Percentiles rank a stretch among this genome's conserved stretches.
phyloP scores from a whole-genome alignment of 2,329 filamentous ascomycete species.

The Seiridium cupressi region DNA sequence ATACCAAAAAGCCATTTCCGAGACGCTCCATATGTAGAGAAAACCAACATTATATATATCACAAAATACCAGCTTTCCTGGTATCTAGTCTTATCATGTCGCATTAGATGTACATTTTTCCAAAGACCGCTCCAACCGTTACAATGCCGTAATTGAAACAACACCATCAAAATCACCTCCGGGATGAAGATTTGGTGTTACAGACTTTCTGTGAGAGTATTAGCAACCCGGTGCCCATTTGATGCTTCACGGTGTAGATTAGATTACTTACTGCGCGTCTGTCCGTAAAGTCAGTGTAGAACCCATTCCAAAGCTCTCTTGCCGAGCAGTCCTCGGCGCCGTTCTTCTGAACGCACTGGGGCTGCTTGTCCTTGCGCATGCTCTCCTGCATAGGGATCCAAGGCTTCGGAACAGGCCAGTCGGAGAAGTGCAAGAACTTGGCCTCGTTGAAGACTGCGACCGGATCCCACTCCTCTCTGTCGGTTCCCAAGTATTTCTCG shows the following conservation, averaged over 20 bases:
- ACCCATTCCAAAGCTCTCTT: constrained; percentile 30
- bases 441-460: constrained; percentile 52
- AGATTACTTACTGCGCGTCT: constrained; percentile 23
- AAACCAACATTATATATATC: not conserved
- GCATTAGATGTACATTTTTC: not conserved
- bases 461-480: constrained; percentile 56
- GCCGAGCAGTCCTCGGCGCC: constrained; percentile 29
- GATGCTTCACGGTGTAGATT: no score
- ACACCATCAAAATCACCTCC: not conserved
- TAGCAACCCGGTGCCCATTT: not conserved
- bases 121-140: not conserved
- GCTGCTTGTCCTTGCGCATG: constrained; percentile 25
- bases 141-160: not conserved
- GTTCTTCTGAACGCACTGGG: constrained; percentile 26
- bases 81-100: not conserved
- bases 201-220: constrained; percentile 4
- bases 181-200: not conserved
- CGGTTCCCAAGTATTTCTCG: constrained; percentile 35
- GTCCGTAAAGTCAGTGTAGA: constrained; percentile 31
- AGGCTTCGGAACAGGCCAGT: constrained; percentile 68
- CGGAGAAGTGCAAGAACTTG: constrained; percentile 69
- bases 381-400: constrained; percentile 33
- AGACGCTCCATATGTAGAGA: no score
- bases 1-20: no score
- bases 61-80: not conserved